Evolutionary conservation across 257 asterid genomes (phyloP).

Genomic region (Jacaranda mimosifolia): DNA sequence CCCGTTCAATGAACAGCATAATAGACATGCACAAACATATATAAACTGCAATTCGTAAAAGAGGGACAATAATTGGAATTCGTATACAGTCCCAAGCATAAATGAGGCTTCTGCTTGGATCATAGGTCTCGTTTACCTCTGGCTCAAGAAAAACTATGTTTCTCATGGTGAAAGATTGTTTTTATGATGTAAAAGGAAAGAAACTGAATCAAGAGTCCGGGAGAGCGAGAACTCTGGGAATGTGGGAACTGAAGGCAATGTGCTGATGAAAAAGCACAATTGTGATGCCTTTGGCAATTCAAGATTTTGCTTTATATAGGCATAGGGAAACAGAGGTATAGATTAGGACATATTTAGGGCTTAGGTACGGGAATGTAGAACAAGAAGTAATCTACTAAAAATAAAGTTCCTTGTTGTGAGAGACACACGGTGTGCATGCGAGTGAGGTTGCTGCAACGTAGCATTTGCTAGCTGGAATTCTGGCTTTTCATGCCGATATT

Average conservation of each 20-base stretch:
- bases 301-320: constrained; percentile 56
- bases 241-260: constrained; percentile 40
- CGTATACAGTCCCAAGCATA: constrained; percentile 59
- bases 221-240: constrained; percentile 24
- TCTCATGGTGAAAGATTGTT: constrained; percentile 55
- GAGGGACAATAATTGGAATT: constrained; percentile 62
- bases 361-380: constrained; percentile 47
- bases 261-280: constrained; percentile 37
- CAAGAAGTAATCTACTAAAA: constrained; percentile 36
- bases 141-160: constrained; percentile 42
- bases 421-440: constrained; percentile 80
- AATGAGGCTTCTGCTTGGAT: constrained; percentile 49
- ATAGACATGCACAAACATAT: constrained; percentile 66
- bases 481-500: constrained; percentile 61
- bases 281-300: constrained; percentile 33
- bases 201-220: constrained; percentile 20
- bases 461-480: constrained; percentile 61
- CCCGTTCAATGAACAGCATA: constrained; percentile 70
- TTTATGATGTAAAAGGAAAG: constrained; percentile 27
- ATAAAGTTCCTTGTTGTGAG: constrained; percentile 31
- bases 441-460: constrained; percentile 61
- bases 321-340: constrained; percentile 32
- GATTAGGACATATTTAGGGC: constrained; percentile 38
- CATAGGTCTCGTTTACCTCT: constrained; percentile 45
- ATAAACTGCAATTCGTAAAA: constrained; percentile 53